Conservation (phyloP, 2,329 filamentous ascomycete genomes). For the Botryotinia calthae region DNA sequence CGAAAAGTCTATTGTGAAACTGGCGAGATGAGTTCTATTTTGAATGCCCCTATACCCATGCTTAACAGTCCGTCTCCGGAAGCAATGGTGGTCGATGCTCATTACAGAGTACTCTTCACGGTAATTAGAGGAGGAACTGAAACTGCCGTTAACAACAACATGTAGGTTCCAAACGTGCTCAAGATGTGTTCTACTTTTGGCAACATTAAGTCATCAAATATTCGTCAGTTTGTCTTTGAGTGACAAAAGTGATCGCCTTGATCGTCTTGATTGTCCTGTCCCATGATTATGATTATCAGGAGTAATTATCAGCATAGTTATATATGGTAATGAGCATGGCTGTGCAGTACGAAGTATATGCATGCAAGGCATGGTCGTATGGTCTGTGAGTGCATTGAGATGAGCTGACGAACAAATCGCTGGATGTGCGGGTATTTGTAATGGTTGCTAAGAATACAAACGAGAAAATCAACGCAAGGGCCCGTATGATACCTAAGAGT, state of each 20-base stretch:
- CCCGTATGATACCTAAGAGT: slow-evolving; percentile 6
- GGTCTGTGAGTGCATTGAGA: slow-evolving; percentile 7
- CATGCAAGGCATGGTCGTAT: background rate
- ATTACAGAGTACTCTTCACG: background rate
- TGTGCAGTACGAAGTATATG: background rate
- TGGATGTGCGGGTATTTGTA: background rate
- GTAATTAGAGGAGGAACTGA: background rate
- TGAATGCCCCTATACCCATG: background rate
- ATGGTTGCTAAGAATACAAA: slow-evolving; percentile 11
- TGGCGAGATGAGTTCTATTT: slow-evolving; percentile 1
- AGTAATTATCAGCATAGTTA: background rate
- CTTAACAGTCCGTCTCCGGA: background rate
- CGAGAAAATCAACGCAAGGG: slow-evolving; percentile 3
- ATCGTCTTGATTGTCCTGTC: slow-evolving; percentile 3
- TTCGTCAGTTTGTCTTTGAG: background rate
- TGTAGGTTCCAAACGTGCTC: background rate
- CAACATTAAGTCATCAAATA: background rate
- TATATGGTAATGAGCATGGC: background rate
- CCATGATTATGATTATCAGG: slow-evolving; percentile 3
- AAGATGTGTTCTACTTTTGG: background rate
- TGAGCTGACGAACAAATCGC: slow-evolving; percentile 11
- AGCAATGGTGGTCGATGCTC: background rate
- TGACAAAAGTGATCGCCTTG: background rate
- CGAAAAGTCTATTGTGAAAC: slow-evolving; percentile 11
- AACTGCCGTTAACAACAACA: background rate